Conservation (phyloP, 352 stramenopile species). For the Peronospora destructor region DNA sequence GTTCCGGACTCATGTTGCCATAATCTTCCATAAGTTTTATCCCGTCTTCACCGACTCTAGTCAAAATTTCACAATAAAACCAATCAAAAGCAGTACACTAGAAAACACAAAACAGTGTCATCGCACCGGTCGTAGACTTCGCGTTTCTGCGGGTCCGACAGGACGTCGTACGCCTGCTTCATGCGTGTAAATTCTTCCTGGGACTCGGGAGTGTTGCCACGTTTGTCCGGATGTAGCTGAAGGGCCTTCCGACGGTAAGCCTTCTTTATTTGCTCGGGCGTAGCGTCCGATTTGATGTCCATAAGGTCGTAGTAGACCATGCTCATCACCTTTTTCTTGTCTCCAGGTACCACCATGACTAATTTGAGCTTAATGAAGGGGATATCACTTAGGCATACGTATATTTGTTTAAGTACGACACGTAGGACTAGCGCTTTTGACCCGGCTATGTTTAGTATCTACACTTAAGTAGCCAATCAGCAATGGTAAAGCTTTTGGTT, state of each 20-base stretch:
- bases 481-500: too few relatives aligned
- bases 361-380: not conserved
- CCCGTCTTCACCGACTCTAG: conserved; percentile 78
- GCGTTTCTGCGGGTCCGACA: conserved; percentile 83
- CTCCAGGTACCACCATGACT: conserved; percentile 16
- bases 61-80: not conserved
- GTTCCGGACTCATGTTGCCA: conserved; percentile 70
- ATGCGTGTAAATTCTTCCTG: conserved; percentile 89
- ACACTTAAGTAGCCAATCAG: conserved; percentile 8
- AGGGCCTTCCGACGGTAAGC: conserved; percentile 88
- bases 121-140: conserved; percentile 75
- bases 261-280: conserved; percentile 87
- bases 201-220: conserved; percentile 69
- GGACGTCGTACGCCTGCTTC: conserved; percentile 90
- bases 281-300: conserved; percentile 63
- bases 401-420: not conserved
- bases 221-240: conserved; percentile 89
- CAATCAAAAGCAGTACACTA: conserved; percentile 3
- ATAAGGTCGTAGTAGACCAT: conserved; percentile 82
- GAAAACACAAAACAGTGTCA: not conserved
- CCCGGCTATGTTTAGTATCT: too few relatives aligned
- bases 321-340: conserved; percentile 62
- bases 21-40: conserved; percentile 87
- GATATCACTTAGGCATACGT: too few relatives aligned
- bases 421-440: too few relatives aligned